phyloP scores from a whole-genome alignment of 257 asterid genomes.

The Leonotis leonurus region DNA sequence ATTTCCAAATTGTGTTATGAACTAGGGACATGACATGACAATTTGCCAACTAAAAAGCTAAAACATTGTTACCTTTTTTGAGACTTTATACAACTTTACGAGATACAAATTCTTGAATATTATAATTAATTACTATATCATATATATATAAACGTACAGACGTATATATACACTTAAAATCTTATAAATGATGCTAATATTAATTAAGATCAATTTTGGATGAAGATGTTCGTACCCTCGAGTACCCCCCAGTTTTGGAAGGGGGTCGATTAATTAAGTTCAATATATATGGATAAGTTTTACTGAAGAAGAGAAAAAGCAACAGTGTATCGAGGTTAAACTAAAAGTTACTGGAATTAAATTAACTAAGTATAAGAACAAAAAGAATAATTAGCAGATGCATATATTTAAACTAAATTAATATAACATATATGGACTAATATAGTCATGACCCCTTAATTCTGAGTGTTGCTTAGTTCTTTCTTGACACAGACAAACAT shows the following conservation, averaged over 20 bases:
- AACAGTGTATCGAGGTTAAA: conserved; percentile 7
- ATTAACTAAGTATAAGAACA: conserved; percentile 10
- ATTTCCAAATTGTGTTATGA: background rate
- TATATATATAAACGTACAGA: too few relatives aligned
- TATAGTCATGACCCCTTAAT: too few relatives aligned
- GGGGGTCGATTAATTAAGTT: background rate
- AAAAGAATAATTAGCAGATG: conserved; percentile 25
- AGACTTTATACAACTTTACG: background rate
- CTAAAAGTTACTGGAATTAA: too few relatives aligned
- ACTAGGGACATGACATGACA: background rate
- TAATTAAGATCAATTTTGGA: background rate
- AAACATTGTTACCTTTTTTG: background rate
- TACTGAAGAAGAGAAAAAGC: background rate
- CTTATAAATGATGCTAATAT: too few relatives aligned
- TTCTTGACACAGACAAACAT: background rate
- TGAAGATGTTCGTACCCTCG: conserved; percentile 9
- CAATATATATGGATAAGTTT: too few relatives aligned
- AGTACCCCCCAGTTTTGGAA: conserved; percentile 16
- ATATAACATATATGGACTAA: background rate
- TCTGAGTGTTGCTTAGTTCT: background rate
- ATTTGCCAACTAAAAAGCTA: background rate
- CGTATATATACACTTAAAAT: too few relatives aligned
- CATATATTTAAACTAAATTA: background rate
- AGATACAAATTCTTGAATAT: background rate
- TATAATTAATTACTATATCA: background rate